A percentile compares a stretch with the other conserved stretches of the same genome.
Evolutionary conservation across 306 rosid genomes (phyloP).

Genomic region (Clitoria ternatea): DNA sequence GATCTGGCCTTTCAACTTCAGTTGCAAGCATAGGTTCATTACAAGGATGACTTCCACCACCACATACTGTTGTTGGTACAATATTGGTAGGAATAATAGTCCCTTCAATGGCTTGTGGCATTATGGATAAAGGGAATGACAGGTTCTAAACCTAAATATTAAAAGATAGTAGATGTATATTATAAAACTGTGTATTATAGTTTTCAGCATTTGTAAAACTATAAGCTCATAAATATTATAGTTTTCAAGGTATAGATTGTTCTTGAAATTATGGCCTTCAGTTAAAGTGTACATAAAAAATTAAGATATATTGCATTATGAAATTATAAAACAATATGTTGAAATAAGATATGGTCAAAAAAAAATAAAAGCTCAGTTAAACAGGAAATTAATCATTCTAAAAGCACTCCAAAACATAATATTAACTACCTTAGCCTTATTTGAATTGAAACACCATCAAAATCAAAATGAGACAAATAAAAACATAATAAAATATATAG

Average conservation of each 20-base stretch:
- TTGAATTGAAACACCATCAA: slow-evolving; percentile 2
- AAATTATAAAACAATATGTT: slow-evolving; percentile 6
- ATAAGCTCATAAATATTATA: no score
- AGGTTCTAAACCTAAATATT: no score
- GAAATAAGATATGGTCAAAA: slow-evolving; percentile 6
- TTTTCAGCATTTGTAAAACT: no score
- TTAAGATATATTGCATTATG: slow-evolving; percentile 19
- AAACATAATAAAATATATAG: not conserved
- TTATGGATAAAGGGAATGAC: no score
- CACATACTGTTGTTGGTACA: no score
- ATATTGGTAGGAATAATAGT: no score
- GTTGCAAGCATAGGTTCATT: no score
- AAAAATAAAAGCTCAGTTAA: not conserved
- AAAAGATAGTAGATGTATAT: no score
- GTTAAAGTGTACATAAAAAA: slow-evolving; percentile 20
- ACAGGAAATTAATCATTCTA: not conserved
- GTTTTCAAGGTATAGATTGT: slow-evolving; percentile 69
- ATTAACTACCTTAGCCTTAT: not conserved
- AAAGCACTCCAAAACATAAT: not conserved
- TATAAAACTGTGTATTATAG: no score
- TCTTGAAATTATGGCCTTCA: slow-evolving; percentile 87
- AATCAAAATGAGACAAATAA: not conserved
- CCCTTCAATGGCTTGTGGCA: no score
- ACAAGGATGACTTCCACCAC: no score
- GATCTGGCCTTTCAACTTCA: no score